Evolutionary conservation across 2,329 filamentous ascomycete genomes (phyloP), one percentile per base, ranked within the genome.

Genomic region (Fusarium tuaranense): DNA sequence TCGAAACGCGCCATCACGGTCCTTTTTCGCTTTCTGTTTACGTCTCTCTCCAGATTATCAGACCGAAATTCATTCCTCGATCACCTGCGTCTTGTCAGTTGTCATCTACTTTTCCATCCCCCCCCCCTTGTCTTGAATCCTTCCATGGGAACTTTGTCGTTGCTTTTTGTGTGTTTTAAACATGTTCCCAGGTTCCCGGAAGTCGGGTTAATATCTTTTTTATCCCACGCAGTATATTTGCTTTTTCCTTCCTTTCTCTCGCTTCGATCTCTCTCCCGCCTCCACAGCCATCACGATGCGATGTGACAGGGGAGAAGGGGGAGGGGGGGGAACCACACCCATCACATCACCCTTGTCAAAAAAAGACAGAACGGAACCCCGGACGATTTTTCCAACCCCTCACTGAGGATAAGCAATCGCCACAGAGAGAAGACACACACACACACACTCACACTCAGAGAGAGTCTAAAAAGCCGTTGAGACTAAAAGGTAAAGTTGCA

Each of bases 251-350:
- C 20, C 53, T 64, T 76, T 76, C 63, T 73, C 71, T 73, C 59
- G 34, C 65, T 69, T 74, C 72, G 74, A 78, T 78, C 76, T 78
- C 70, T 78, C 76, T 78, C 72, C 72, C 72, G 72, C 67, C 74
- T 74, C 76, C 74, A 27, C 27, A 27, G 27, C 27, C 25, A 27
- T 27, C 27, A 27, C 27, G 27, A 27, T 27, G 27, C 27, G 27
- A 27, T 27, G 27, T 27, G 25, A 25, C 25, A 25, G 25, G 25
- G 25, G 25, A 25, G 25, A 25, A 25, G 25, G 25, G 25, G 25
- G 25, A n/a, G n/a, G n/a, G 25, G 25, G 25, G 25, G 25, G 27
- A 8, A 30, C 27, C 27, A 30, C 27, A 30, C 27, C 27, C 27
- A 30, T 30, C 27, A 30, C 27, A 30, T 30, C 27, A 30, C 27